Evolutionary conservation across 202 grass and related monocot species (phyloP).

Genomic region (Brachypodium distachyon): DNA sequence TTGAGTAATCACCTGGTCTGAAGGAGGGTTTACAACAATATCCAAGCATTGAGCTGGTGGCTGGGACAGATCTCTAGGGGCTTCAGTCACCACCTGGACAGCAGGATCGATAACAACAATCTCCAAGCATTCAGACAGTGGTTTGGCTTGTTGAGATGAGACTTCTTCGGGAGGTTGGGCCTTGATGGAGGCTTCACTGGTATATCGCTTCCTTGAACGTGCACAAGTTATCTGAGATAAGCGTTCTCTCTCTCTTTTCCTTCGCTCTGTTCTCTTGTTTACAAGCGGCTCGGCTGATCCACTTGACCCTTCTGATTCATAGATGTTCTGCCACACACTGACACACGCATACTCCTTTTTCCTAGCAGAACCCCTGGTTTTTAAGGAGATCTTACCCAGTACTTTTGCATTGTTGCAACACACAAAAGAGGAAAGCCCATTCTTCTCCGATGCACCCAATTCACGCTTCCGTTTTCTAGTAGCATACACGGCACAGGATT

Average conservation of each 20-base stretch:
- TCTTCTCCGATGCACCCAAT: neutral
- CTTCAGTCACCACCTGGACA: neutral
- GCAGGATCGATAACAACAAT: neutral
- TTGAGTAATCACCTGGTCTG: neutral
- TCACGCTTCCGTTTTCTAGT: neutral
- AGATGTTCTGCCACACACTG: conserved; percentile 28
- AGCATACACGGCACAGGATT: neutral
- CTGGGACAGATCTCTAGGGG: neutral
- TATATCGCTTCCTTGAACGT: conserved; percentile 4
- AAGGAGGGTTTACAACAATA: neutral
- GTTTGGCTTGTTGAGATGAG: neutral
- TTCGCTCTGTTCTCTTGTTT: conserved; percentile 52
- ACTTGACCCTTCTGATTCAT: conserved; percentile 38
- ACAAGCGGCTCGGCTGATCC: conserved; percentile 26
- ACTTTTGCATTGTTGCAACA: neutral
- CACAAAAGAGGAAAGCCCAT: neutral
- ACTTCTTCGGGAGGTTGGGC: neutral
- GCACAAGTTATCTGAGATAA: neutral
- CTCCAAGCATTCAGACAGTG: neutral
- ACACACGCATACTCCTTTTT: conserved; percentile 26
- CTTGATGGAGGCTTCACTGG: neutral
- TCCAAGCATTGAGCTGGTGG: neutral
- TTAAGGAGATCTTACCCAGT: neutral
- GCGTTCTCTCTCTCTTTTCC: conserved; percentile 14
- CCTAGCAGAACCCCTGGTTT: neutral